phyloP scores from a whole-genome alignment of 345 rosid species.

The Corymbia maculata region DNA sequence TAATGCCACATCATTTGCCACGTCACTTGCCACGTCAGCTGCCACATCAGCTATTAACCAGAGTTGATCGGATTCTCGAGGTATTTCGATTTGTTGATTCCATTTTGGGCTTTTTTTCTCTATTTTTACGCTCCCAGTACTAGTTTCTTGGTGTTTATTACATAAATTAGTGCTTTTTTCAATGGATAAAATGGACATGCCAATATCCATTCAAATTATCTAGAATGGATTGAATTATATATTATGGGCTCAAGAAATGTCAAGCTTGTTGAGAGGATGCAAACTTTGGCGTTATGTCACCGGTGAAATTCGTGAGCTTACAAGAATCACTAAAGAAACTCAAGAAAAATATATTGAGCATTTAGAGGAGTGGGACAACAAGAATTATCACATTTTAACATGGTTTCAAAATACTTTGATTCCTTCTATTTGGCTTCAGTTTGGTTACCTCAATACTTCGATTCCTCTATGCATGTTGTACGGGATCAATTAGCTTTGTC shows the following conservation, averaged over 20 bases:
- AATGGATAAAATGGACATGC: neutral
- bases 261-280: neutral
- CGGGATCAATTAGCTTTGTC: no score
- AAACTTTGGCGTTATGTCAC: neutral
- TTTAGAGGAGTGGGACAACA: neutral
- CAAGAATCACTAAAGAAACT: neutral
- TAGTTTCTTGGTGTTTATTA: neutral
- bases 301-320: fast-evolving
- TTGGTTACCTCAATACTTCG: no score
- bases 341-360: neutral
- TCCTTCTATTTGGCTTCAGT: no score
- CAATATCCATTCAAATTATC: neutral
- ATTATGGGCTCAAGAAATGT: neutral
- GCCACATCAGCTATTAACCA: no score
- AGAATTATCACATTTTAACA: neutral
- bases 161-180: neutral
- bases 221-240: neutral
- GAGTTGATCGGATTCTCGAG: no score
- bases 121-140: neutral
- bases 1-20: no score
- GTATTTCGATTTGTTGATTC: neutral
- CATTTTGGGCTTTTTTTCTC: neutral
- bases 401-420: neutral
- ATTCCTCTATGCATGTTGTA: no score
- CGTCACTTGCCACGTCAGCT: no score